Conservation (phyloP, 1,139 yeast species). For the Kodamaea suecica region DNA sequence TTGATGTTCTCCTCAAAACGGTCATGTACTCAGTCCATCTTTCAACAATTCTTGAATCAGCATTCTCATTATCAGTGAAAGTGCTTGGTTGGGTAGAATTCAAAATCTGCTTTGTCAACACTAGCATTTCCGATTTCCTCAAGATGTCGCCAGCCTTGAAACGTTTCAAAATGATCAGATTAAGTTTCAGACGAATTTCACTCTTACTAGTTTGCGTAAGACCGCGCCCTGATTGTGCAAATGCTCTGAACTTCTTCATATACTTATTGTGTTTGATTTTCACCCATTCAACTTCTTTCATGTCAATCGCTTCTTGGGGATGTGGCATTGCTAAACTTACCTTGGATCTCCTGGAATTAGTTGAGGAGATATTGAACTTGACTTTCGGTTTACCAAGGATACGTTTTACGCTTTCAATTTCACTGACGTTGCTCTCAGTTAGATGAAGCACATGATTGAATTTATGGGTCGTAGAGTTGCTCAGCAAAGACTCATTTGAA, state of each 20-base stretch:
- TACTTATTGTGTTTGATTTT: constrained; percentile 23
- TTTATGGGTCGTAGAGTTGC: no score
- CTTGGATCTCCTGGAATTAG: constrained; percentile 5
- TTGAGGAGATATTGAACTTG: constrained; percentile 5
- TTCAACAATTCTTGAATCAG: constrained; percentile 56
- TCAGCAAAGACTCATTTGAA: no score
- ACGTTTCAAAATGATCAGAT: constrained; percentile 21
- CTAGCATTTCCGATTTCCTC: constrained; percentile 63
- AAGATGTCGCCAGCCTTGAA: constrained; percentile 59
- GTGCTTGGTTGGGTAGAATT: constrained; percentile 11
- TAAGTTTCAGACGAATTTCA: constrained; percentile 21
- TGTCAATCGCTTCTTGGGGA: constrained; percentile 14
- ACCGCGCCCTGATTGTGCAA: constrained; percentile 26
- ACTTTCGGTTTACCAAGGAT: constrained; percentile 3
- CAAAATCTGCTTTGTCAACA: constrained; percentile 44
- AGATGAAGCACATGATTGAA: no score
- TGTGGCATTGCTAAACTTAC: constrained; percentile 15
- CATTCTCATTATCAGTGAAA: constrained; percentile 44
- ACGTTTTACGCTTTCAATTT: background rate
- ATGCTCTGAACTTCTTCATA: constrained; percentile 20
- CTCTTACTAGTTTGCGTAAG: constrained; percentile 18
- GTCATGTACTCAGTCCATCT: constrained; percentile 76
- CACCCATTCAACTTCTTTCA: constrained; percentile 12
- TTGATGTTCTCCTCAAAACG: constrained; percentile 59
- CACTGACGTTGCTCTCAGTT: no score